A percentile compares a stretch with the other conserved stretches of the same genome.
phyloP scores from a whole-genome alignment of 1,284 basidiomycete species.

The Xerocomus nothofagi region DNA sequence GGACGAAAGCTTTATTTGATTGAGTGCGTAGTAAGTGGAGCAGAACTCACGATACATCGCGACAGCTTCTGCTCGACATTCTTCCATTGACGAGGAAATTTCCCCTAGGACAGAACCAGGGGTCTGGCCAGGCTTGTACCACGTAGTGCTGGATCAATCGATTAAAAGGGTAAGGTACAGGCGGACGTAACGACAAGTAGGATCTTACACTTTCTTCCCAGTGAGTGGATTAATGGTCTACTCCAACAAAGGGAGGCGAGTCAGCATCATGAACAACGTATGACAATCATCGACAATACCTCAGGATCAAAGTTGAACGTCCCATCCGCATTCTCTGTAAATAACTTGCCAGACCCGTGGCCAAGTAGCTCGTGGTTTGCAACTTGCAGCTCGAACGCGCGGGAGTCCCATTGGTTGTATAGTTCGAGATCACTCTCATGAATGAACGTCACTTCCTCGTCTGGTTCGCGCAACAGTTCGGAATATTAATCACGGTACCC shows the following conservation, averaged over 20 bases:
- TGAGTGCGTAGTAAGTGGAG: background rate
- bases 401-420: slow-evolving; percentile 74
- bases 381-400: slow-evolving; percentile 81
- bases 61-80: slow-evolving; percentile 83
- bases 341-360: slow-evolving; percentile 78
- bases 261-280: background rate
- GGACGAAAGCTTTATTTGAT: background rate
- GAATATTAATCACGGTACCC: background rate
- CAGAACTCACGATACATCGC: slow-evolving; percentile 65
- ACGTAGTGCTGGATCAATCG: slow-evolving; percentile 51
- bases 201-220: slow-evolving; percentile 65
- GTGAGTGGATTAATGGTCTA: slow-evolving; percentile 83
- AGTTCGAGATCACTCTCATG: slow-evolving; percentile 70
- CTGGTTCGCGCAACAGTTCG: slow-evolving; percentile 36
- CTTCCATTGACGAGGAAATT: slow-evolving; percentile 85
- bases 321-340: slow-evolving; percentile 73
- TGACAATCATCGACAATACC: slow-evolving; percentile 40
- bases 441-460: slow-evolving; percentile 78
- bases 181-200: background rate
- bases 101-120: slow-evolving; percentile 78
- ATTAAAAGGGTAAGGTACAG: background rate
- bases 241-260: background rate
- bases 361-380: slow-evolving; percentile 84
- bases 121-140: slow-evolving; percentile 85
- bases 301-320: slow-evolving; percentile 76